Evolutionary conservation across 768 basidiomycete genomes (phyloP).

Genomic region (Hemileccinum rubropunctum): DNA sequence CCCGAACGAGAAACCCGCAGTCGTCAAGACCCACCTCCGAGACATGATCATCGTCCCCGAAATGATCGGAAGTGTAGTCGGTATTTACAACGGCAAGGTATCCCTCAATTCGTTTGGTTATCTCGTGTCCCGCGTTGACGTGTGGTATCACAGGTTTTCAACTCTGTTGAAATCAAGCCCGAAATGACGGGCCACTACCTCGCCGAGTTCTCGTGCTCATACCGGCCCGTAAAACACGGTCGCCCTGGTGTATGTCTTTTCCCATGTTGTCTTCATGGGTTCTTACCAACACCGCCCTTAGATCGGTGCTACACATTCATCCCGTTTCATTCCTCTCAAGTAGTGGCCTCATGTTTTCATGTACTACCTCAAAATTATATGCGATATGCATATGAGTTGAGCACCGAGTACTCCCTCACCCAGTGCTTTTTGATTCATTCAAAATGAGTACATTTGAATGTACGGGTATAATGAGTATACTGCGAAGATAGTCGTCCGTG

Average conservation of each 20-base stretch:
- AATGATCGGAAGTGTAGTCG: conserved; percentile 98
- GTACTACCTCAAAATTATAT: conserved; percentile 36
- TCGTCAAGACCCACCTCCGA: conserved; percentile 98
- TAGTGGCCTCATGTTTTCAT: conserved; percentile 46
- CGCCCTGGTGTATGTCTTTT: conserved; percentile 85
- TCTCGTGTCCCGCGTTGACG: neutral
- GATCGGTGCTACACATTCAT: conserved; percentile 92
- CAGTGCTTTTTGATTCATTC: conserved; percentile 25
- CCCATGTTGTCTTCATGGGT: neutral
- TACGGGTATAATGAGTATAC: conserved; percentile 58
- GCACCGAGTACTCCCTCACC: conserved; percentile 4
- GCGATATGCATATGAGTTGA: conserved; percentile 31
- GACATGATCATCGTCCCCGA: conserved; percentile 99
- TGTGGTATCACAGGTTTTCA: conserved; percentile 62
- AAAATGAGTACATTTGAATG: conserved; percentile 41
- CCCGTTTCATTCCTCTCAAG: conserved; percentile 95
- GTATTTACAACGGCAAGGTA: conserved; percentile 98
- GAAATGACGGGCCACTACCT: conserved; percentile 99
- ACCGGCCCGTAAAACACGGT: conserved; percentile 99
- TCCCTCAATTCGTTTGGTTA: conserved; percentile 13
- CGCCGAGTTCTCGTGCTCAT: conserved; percentile 94
- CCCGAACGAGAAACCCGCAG: conserved; percentile 97
- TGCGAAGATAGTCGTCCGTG: conserved; percentile 61
- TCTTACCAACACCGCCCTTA: conserved; percentile 29
- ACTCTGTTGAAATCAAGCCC: conserved; percentile 98